Percentiles rank a stretch among this genome's conserved stretches.
Evolutionary conservation across 257 asterid species (phyloP).

Genomic region (Schizonepeta tenuifolia): DNA sequence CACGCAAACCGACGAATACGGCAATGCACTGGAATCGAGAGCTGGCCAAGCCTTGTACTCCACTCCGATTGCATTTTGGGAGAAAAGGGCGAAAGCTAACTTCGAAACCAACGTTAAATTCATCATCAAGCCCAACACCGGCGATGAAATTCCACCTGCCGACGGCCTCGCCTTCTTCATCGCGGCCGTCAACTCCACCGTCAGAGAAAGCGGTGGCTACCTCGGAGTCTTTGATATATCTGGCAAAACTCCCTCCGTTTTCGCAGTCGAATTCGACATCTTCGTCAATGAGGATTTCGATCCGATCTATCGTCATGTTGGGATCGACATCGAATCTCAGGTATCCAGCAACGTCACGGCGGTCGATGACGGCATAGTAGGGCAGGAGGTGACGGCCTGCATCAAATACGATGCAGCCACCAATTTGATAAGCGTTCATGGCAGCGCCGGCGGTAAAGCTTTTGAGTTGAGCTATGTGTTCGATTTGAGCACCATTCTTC

Average conservation of each 20-base stretch:
- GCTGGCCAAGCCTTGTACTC: background rate
- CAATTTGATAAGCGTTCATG: background rate
- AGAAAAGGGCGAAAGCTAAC: background rate
- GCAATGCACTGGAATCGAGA: background rate
- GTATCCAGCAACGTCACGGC: background rate
- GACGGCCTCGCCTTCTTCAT: slow-evolving; percentile 1
- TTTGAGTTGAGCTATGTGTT: background rate
- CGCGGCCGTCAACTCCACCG: background rate
- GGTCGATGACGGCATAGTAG: background rate
- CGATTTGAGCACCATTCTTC: background rate
- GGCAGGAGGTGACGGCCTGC: slow-evolving; percentile 4
- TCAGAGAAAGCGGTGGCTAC: background rate
- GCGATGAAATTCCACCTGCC: background rate
- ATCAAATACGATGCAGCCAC: background rate
- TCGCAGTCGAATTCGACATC: slow-evolving; percentile 3
- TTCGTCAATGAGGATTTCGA: background rate
- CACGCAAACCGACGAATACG: background rate
- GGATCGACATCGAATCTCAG: background rate
- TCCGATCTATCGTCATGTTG: background rate
- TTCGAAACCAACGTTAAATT: background rate
- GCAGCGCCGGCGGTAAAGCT: background rate
- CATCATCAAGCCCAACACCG: background rate
- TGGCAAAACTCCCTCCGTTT: background rate
- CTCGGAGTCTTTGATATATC: background rate
- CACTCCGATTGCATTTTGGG: background rate